phyloP scores from a whole-genome alignment of 73 alveolate species.

The Tetrahymena thermophila region DNA sequence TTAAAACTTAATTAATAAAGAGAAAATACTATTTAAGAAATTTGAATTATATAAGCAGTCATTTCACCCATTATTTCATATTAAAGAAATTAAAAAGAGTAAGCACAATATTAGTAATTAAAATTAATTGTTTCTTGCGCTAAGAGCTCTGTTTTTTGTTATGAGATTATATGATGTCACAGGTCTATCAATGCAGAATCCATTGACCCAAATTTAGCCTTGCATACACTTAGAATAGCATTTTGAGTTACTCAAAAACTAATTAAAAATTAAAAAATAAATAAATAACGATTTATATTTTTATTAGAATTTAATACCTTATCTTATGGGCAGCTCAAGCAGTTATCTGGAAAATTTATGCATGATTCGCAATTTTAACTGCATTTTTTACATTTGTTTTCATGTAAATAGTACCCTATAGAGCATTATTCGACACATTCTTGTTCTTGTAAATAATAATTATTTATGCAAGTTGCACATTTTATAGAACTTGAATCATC shows the following conservation, averaged over 20 bases:
- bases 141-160: background rate
- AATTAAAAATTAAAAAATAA: background rate
- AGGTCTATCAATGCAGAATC: background rate
- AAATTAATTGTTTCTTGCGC: background rate
- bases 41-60: too few relatives aligned
- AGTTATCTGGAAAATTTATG: background rate
- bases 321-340: background rate
- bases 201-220: background rate
- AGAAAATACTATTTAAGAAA: too few relatives aligned
- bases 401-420: background rate
- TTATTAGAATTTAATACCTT: background rate
- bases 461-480: background rate
- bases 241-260: background rate
- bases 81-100: background rate
- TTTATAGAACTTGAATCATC: background rate
- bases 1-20: too few relatives aligned
- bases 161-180: background rate
- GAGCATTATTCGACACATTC: background rate
- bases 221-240: background rate
- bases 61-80: too few relatives aligned
- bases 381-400: background rate
- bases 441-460: background rate
- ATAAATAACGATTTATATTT: background rate
- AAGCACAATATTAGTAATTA: background rate
- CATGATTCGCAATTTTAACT: background rate